Base-by-base conservation (phyloP, 192 early-diverging fungal species). In the Dissophora ornata region DNA sequence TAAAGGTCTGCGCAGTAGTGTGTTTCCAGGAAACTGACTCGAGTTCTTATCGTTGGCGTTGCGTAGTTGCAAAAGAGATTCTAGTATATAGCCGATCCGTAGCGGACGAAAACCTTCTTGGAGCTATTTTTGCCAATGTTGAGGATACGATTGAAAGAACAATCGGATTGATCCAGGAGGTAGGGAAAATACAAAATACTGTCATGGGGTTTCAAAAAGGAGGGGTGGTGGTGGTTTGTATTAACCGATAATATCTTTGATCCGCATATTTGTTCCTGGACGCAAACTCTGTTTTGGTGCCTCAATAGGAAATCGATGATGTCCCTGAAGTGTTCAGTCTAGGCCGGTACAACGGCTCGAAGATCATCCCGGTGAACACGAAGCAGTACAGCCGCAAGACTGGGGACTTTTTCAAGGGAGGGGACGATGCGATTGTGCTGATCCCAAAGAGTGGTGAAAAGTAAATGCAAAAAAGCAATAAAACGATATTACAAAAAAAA, bases 301-400 rank as follows among this genome's bases (percentile, higher is more conserved):
- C 15, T 8, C 18, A 56, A 67, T 55, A 88, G 85, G 90, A 90
- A 58, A 71, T 91, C 12, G 90, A 89, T 53, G 82, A 75, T 24
- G 38, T 91, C 0, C 86, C 90, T 6, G 69, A 45, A 0, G 34
- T 66, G 16, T 87, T 86, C 65, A 52, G 65, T 0, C 36, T 91
- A 12, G 58, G 83, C 3, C 80, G 86, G 13, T 82, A 83, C 51
- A 90, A 88, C 32, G 89, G 88, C 28, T 84, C 87, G 41, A 79
- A 84, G 32, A 62, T 42, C 4, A 82, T 91, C 32, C 90, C 90
- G 15, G 75, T 91, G 29, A 83, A 83, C 58, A 66, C 71, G 25
- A 90, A 89, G 60, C 90, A 91, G 52, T 82, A 83, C 52, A 53
- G 47, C 36, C 84, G 87, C 61, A 77, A 73, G 44, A 62, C 87